These are phyloP conservation scores for Lenwebbia sp. DNA, from an alignment of 345 rosid species.

Conservation along the genomic window DNA sequence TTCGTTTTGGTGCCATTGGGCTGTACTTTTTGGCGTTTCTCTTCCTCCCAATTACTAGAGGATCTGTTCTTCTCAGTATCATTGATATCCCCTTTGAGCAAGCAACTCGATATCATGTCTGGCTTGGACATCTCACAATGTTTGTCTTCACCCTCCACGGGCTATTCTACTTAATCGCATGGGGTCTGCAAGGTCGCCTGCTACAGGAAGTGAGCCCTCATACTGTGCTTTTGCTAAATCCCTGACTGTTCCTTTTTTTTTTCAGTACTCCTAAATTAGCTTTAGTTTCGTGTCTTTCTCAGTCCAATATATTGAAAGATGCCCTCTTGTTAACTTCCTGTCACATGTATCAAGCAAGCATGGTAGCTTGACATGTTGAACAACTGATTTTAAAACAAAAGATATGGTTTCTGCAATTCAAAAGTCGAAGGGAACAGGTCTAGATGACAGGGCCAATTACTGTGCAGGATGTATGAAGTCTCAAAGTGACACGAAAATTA, in stretches of 20 bases:
- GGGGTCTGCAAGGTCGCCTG: slow-evolving; percentile 54
- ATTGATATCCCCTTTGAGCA: slow-evolving; percentile 84
- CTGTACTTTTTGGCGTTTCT: slow-evolving; percentile 53
- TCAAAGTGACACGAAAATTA: background rate
- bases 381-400: background rate
- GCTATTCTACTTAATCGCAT: slow-evolving; percentile 41
- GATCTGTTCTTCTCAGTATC: slow-evolving; percentile 77
- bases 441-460: background rate
- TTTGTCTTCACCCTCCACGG: slow-evolving; percentile 73
- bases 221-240: background rate
- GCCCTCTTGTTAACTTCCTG: background rate
- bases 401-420: background rate
- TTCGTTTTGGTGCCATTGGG: slow-evolving; percentile 68
- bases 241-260: background rate
- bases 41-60: slow-evolving; percentile 82
- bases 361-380: background rate
- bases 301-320: background rate
- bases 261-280: background rate
- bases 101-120: slow-evolving; percentile 80
- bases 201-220: slow-evolving; percentile 36
- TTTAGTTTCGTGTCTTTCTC: background rate
- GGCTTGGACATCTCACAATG: slow-evolving; percentile 94
- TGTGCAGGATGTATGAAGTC: background rate
- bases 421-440: background rate
- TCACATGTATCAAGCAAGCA: background rate